Evolutionary conservation across 1,284 basidiomycete species (phyloP), one percentile per base, ranked within the genome.

Genomic region (Testicularia cyperi): DNA sequence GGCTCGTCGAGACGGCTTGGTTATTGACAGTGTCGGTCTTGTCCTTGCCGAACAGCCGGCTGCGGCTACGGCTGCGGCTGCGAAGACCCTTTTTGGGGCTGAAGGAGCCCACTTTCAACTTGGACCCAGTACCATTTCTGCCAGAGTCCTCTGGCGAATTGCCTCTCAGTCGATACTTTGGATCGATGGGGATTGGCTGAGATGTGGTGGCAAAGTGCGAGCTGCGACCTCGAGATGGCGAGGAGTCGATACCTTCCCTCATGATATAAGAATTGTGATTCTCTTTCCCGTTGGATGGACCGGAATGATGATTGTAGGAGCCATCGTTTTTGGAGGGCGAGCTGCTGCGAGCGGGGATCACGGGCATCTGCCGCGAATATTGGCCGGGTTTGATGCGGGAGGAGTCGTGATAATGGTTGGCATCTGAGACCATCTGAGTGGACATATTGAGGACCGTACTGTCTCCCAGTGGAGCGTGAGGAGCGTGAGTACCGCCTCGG

Each of bases 141-240:
- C 51, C 35, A 2, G 25, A 15, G 18, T 52, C 36, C 5, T 63
- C 60, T 10, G 61, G 55, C 10, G 61, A 64, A 22, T 39, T 58
- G 30, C 61, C 61, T 14, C 61, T 49, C 27, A 64, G 61, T 30
- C 61, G 45, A 18, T 51, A 64, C 13, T 55, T 58, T 2, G 61
- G 38, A 35, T 64, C 61, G 10, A 55, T 39, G 12, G 43, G 19
- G 22, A 53, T 32, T 10, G 62, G 43, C 23, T 48, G 43, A 16
- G 48, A 37, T 15, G 18, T 27, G 12, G 32, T 24, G 12, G 35
- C 6, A 19, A 31, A 14, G n/a, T 31, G 14, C 27, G 38, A 26
- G 25, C 43, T 31, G 24, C 47, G n/a, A n/a, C n/a, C n/a, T n/a
- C n/a, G n/a, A n/a, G n/a, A n/a, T n/a, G n/a, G n/a, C n/a, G n/a